Evolutionary conservation across 139 green algal species (phyloP), one percentile per base, ranked within the genome.

Genomic region (Gonium pectorale): DNA sequence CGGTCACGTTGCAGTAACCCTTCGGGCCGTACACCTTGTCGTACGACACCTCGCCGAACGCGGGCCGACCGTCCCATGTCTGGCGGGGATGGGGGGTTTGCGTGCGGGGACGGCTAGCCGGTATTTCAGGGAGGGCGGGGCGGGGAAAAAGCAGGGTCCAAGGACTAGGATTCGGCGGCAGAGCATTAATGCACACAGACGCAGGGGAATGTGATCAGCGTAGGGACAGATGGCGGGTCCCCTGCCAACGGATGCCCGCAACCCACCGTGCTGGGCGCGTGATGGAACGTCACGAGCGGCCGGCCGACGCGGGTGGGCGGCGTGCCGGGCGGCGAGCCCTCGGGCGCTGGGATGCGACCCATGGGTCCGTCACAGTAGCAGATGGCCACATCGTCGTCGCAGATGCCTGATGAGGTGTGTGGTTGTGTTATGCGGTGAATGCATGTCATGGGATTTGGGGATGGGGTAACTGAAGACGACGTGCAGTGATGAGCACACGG

Each of bases 311-410:
- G 66, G 2, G 89, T 67, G 11, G 89, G 89, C 37, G 83, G 86
- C 3, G 78, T 89, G 54, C 89, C 89, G 2, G 86, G 81, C 2
- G 86, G 64, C 2, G 86, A 83, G 29, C 69, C 89, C 35, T 56
- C 41, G 2, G 86, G 79, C 31, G 89, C 54, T 0, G 86, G 86
- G 17, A 92, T 77, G 64, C 86, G 86, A 5, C 89, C 89, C 37
- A 82, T 72, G 27, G 83, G 85, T 17, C 86, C 88, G 40, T 91
- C 89, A 63, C 90, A 93, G 70, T 86, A 93, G 72, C 90, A 93
- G 5, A 79, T 86, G 17, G 44, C 90, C 13, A 85, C 79, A 37
- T 90, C 86, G 62, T 89, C 86, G 54, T 93, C 90, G 64, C 90
- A 93, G 0, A 92, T 67, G 37, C 90, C 90, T 82, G 90, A 17